phyloP scores from a whole-genome alignment of 345 rosid species.

The Jatropha curcas region DNA sequence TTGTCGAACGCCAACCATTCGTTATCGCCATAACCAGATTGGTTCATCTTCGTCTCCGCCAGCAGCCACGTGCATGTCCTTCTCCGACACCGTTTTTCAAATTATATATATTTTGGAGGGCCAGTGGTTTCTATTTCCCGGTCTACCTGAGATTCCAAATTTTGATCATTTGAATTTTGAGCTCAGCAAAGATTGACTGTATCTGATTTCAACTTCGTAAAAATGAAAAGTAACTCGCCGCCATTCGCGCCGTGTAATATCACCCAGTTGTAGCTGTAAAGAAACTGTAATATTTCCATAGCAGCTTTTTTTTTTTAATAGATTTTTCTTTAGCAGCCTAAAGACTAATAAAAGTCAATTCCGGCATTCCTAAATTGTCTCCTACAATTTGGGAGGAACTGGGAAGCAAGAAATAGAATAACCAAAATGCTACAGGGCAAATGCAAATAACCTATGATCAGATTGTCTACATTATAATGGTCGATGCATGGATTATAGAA shows the following conservation, averaged over 20 bases:
- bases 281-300: no score
- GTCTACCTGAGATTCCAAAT: background rate
- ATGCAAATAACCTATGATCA: no score
- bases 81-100: background rate
- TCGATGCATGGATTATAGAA: no score
- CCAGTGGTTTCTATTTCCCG: background rate
- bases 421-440: no score
- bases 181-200: background rate
- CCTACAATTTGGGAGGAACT: background rate
- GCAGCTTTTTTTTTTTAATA: no score
- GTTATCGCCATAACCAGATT: background rate
- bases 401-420: no score
- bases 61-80: conserved; percentile 2
- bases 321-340: no score
- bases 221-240: background rate
- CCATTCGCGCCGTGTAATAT: background rate
- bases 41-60: background rate
- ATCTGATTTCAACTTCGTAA: background rate
- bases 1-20: background rate
- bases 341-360: no score
- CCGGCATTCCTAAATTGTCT: background rate
- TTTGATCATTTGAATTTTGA: no score
- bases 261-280: no score
- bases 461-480: no score
- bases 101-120: background rate